Base-by-base conservation (phyloP, 352 stramenopile species). In the Phytopythium kandeliae region DNA sequence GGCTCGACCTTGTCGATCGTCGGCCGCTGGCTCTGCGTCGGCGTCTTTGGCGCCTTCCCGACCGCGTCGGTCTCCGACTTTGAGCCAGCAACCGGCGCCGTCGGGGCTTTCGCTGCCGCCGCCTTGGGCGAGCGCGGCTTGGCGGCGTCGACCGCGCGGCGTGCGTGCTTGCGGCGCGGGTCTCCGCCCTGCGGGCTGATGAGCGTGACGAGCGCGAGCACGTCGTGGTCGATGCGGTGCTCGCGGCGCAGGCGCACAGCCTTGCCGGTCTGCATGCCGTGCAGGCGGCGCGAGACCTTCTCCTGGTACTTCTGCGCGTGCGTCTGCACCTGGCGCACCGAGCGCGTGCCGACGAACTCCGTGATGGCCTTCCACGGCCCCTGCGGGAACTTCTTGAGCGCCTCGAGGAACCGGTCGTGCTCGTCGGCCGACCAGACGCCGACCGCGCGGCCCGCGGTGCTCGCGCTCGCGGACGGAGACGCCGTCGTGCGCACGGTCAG, bases 291-390 rank as follows among this genome's bases (percentile, higher is more conserved):
- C 22, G 51, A 58, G 51, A 58, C 45, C 51, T 58, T 58, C 26
- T 58, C 51, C 51, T 58, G 51, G 51, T 58, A 58, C 43, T 58
- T 58, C 24, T 57, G 48, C 34, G 55, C 55, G 41, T 61, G 55
- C 8, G 55, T 61, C 43, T 61, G 55, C 34, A 52, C 48, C 61
- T 98, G 92, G 21, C 88, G 85, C 30, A 81, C 48, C 2, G 67
- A 69, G 10, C 61, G 54, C 15, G 65, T 73, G 21, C 58, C 52
- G 6, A 74, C 38, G 49, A 66, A 48, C 37, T 58, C 54, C 16
- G 65, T 64, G 35, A 74, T 65, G 9, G 49, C 42, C 36, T 69
- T 69, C 64, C 64, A 72, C 7, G 64, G 64, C 0, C 64, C 60
- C 28, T 62, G 49, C 16, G 64, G 64, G 62, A 67, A 72, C 57